Evolutionary conservation across 306 rosid species (phyloP).

Genomic region (Styphnolobium japonicum): DNA sequence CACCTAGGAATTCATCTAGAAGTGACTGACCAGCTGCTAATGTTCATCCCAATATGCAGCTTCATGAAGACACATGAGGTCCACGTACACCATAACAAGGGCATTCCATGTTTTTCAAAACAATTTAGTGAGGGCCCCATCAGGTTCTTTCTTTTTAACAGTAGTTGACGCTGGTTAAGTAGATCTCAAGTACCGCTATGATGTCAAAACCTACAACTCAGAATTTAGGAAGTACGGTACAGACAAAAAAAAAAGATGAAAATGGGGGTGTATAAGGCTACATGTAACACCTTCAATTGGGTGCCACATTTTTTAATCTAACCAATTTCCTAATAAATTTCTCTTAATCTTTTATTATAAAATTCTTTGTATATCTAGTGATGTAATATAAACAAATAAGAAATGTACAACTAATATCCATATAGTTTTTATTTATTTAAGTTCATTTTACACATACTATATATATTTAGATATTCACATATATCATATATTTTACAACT

Average conservation of each 20-base stretch:
- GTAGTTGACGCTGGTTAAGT: not conserved
- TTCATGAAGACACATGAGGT: not conserved
- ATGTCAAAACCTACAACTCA: slow-evolving; percentile 22
- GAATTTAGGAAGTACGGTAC: not conserved
- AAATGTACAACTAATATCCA: no score
- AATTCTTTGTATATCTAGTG: no score
- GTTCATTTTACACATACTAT: no score
- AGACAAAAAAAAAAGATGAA: not conserved
- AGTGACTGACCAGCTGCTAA: not conserved
- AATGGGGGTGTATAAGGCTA: not conserved
- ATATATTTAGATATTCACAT: no score
- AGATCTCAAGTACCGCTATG: not conserved
- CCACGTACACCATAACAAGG: not conserved
- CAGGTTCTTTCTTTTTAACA: not conserved
- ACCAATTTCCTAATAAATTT: no score
- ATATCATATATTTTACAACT: no score
- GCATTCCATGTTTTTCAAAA: not conserved
- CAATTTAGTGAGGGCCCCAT: not conserved
- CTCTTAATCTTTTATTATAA: no score
- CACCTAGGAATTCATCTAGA: not conserved
- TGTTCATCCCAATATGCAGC: not conserved
- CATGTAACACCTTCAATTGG: no score
- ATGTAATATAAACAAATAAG: no score
- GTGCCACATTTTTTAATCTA: no score
- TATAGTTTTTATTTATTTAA: no score